Percentiles rank a stretch among this genome's conserved stretches.
Conservation (phyloP, 768 basidiomycete genomes). For the Podaxis mareebaensis region DNA sequence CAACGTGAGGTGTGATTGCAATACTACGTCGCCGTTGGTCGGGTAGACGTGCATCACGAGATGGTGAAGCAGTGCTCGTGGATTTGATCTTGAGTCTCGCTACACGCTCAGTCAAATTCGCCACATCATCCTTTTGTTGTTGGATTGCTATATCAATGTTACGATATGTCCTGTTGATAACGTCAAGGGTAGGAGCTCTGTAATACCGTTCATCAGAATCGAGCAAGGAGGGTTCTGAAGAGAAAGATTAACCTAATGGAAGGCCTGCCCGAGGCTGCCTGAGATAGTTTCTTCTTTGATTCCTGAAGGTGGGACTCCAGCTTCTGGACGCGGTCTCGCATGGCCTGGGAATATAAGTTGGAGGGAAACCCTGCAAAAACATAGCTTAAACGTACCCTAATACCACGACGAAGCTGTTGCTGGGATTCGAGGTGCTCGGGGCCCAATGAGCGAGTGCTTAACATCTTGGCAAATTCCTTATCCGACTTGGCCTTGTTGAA, state of each 20-base stretch:
- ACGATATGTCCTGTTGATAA: slow-evolving; percentile 79
- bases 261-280: slow-evolving; percentile 62
- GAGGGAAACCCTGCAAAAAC: not conserved
- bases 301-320: slow-evolving; percentile 72
- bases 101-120: slow-evolving; percentile 51
- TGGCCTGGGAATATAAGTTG: slow-evolving; percentile 41
- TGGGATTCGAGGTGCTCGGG: slow-evolving; percentile 90
- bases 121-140: slow-evolving; percentile 59
- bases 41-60: slow-evolving; percentile 44
- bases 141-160: slow-evolving; percentile 78
- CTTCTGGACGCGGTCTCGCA: slow-evolving; percentile 73
- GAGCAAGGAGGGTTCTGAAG: not conserved
- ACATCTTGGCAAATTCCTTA: slow-evolving; percentile 73
- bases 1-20: slow-evolving; percentile 64
- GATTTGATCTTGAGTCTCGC: slow-evolving; percentile 45
- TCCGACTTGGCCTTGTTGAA: slow-evolving; percentile 81
- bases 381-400: slow-evolving; percentile 52
- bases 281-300: slow-evolving; percentile 68
- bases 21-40: slow-evolving; percentile 38
- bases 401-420: slow-evolving; percentile 66
- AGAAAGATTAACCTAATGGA: slow-evolving; percentile 52
- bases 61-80: slow-evolving; percentile 19
- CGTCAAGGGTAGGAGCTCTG: slow-evolving; percentile 84
- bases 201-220: not conserved
- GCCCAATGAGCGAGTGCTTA: slow-evolving; percentile 75